Percentiles rank a stretch among this genome's conserved stretches.
Evolutionary conservation across 179 eudicot species (phyloP).

Genomic region (Heliamphora pulchella): DNA sequence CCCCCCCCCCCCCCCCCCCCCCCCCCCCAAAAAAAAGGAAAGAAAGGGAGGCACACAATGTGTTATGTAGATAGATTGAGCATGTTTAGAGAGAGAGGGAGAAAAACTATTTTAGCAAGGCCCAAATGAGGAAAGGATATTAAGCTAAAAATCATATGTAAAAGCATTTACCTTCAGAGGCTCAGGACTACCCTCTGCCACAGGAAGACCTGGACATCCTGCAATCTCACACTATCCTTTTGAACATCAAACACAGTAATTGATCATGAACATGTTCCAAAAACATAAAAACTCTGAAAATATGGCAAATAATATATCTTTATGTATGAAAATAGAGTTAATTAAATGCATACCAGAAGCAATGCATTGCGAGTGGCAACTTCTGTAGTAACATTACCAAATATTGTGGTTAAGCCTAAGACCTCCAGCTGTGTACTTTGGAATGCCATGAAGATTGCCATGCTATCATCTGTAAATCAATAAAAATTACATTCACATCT

Average conservation of each 20-base stretch:
- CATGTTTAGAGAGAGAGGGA: neutral
- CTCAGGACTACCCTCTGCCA: constrained; percentile 76
- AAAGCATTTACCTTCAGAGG: constrained; percentile 64
- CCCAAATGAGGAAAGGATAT: neutral
- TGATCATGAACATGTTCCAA: constrained; percentile 23
- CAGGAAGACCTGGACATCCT: constrained; percentile 72
- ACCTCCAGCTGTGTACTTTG: constrained; percentile 71
- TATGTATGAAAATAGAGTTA: neutral
- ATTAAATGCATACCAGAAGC: constrained; percentile 54
- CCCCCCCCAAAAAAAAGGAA: neutral
- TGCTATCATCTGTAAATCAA: constrained; percentile 69
- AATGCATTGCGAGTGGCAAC: constrained; percentile 76
- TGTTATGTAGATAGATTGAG: neutral
- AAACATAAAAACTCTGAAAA: neutral
- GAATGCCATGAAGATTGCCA: constrained; percentile 90
- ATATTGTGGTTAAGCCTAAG: constrained; percentile 78
- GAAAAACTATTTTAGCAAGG: no score
- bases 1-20: no score
- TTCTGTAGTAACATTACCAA: constrained; percentile 73
- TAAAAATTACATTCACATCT: neutral
- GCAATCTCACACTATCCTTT: constrained; percentile 99
- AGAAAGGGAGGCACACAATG: neutral
- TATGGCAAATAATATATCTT: constrained; percentile 2
- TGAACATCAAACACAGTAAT: constrained; percentile 37
- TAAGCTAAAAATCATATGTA: neutral